Conservation (phyloP, 2,329 filamentous ascomycete species). For the Epichloe sp. region DNA sequence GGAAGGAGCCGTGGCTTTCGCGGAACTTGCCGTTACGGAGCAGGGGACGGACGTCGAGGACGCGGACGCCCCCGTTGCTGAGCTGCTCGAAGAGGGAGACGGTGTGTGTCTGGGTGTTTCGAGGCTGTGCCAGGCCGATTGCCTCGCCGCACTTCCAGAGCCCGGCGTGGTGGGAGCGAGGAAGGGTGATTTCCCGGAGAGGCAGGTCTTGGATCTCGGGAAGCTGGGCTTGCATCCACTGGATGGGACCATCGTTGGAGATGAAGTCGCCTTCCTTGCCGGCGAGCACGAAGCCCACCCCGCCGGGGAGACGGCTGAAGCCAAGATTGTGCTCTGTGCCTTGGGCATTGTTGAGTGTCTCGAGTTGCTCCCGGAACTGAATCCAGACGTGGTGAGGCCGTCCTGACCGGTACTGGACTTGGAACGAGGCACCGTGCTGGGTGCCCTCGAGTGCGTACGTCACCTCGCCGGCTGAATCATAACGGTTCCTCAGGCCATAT, state of each 20-base stretch:
- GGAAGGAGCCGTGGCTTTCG: conserved; percentile 11
- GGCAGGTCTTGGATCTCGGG: conserved; percentile 13
- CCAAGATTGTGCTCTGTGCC: conserved; percentile 9
- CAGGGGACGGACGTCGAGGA: conserved; percentile 17
- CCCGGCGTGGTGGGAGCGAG: conserved; percentile 20
- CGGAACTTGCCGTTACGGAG: conserved; percentile 2
- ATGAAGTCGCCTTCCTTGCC: conserved; percentile 19
- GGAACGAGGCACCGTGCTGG: conserved; percentile 13
- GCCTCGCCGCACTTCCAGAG: conserved; percentile 9
- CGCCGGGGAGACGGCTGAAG: conserved; percentile 7
- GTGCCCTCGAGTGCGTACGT: conserved; percentile 18
- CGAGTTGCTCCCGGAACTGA: conserved; percentile 12
- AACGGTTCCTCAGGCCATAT: neutral
- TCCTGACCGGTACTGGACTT: conserved; percentile 11
- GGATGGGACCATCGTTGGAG: conserved; percentile 11
- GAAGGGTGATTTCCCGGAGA: conserved; percentile 18
- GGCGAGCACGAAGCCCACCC: conserved; percentile 16
- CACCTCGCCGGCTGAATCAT: conserved; percentile 16
- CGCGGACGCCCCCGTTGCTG: conserved; percentile 14
- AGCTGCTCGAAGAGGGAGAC: conserved; percentile 14
- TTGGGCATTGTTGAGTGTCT: conserved; percentile 10
- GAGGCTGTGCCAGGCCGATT: conserved; percentile 4
- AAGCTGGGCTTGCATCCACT: conserved; percentile 19
- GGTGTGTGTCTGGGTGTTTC: conserved; percentile 15
- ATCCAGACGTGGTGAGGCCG: conserved; percentile 6